Base-by-base conservation (phyloP, 768 basidiomycete species). In the Amanita thiersii region DNA sequence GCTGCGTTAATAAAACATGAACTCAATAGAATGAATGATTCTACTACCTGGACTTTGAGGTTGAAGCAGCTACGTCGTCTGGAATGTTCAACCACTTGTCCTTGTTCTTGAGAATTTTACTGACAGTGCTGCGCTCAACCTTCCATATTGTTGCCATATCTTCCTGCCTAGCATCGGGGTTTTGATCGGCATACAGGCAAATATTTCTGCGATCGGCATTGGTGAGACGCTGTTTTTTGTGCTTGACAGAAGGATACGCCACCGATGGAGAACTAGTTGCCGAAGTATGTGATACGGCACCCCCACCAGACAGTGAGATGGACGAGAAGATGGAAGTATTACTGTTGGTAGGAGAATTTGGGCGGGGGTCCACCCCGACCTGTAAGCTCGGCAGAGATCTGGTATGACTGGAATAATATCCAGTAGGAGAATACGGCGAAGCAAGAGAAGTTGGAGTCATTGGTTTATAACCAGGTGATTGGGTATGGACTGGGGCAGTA, bases 61-160 rank as follows among this genome's bases (percentile, higher is more conserved):
- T 67, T 39, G 71, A 69, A 46, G 75, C 65, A 45, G 67, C 70
- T 44, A 74, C 73, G 52, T 78, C 72, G 42, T 72, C 72, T 10
- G 72, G 69, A 29, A 84, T 69, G 49, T 72, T 78, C 55, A 91
- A 64, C 89, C 88, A 93, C 49, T 78, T 76, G n/a, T 71, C 69
- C 60, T 85, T 88, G 54, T 83, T 65, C 60, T 91, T 91, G 50
- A 92, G 70, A 48, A 90, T 91, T 64, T 93, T 92, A 62, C 84
- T 86, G 59, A 93, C 82, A n/a, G 90, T 93, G 63, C 87, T 91
- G 39, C 90, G 79, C 55, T 93, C 90, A 46, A 91, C 83, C 37
- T 76, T 75, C 56, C 82, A 92, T 23, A 65, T 62, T 8, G 66
- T 65, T 3, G 83, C 90, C 51, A 93, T 88, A 55, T 89, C 86